Conservation (phyloP, 305 asterid species). For the Salvia sclarea region DNA sequence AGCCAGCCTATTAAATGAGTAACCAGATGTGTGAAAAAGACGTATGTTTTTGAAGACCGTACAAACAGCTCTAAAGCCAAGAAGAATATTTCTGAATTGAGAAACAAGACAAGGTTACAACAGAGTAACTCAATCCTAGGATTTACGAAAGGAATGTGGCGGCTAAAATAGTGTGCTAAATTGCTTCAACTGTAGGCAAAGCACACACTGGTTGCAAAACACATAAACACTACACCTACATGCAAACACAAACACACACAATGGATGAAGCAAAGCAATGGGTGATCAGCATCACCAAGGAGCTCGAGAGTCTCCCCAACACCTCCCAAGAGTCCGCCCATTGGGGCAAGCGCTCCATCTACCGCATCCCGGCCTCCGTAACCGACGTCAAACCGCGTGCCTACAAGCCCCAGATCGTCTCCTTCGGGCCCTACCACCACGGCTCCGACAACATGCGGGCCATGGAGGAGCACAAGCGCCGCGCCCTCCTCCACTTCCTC, state of each 20-base stretch:
- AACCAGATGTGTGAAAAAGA: no score
- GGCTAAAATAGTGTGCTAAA: not conserved
- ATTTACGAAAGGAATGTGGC: conserved; percentile 17
- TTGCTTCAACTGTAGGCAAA: conserved; percentile 25
- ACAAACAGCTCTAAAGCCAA: not conserved
- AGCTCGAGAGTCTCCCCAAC: not conserved
- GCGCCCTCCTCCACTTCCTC: conserved; percentile 40
- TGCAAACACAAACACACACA: not conserved
- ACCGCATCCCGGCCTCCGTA: conserved; percentile 44
- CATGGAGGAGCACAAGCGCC: conserved; percentile 46
- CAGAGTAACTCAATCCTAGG: not conserved
- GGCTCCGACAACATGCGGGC: not conserved
- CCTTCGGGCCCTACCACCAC: conserved; percentile 41
- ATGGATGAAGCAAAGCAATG: conserved; percentile 13
- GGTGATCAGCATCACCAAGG: conserved; percentile 15
- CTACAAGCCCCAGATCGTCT: conserved; percentile 50
- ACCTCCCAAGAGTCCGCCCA: conserved; percentile 11
- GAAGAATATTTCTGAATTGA: not conserved
- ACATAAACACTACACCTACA: not conserved
- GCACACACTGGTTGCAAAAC: no score
- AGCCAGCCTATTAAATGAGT: no score
- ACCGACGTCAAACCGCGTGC: conserved; percentile 39
- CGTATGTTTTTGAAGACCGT: no score
- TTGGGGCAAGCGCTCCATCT: conserved; percentile 52
- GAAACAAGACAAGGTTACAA: not conserved